phyloP scores from a whole-genome alignment of 257 asterid species.

The Solanum pimpinellifolium region DNA sequence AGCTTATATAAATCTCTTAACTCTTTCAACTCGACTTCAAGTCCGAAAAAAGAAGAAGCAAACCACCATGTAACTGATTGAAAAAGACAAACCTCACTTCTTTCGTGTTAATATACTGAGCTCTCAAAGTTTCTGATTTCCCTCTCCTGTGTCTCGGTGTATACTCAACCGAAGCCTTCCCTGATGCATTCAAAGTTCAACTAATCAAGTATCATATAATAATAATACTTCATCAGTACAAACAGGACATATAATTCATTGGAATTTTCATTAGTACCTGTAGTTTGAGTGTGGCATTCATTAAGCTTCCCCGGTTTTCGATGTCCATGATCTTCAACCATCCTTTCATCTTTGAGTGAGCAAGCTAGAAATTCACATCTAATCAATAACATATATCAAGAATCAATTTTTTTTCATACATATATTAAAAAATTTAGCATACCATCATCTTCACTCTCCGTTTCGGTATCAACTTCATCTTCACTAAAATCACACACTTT shows the following conservation, averaged over 20 bases:
- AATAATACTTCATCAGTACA: background rate
- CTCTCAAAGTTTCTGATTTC: conserved; percentile 76
- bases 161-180: conserved; percentile 22
- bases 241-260: background rate
- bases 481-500: conserved; percentile 74
- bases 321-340: conserved; percentile 23
- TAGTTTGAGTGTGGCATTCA: conserved; percentile 17
- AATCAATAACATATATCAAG: background rate
- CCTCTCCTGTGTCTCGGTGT: conserved; percentile 67
- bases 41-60: background rate
- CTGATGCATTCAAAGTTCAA: conserved; percentile 10
- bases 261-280: conserved; percentile 20
- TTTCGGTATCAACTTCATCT: conserved; percentile 74
- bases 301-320: conserved; percentile 23
- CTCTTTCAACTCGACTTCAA: background rate
- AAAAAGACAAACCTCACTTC: conserved; percentile 81
- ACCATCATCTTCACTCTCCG: conserved; percentile 94
- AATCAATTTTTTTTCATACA: background rate
- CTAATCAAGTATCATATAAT: background rate
- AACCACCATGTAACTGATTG: background rate
- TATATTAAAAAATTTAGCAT: background rate
- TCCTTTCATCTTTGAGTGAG: conserved; percentile 42
- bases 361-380: conserved; percentile 25
- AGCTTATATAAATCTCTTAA: background rate
- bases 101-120: conserved; percentile 67